Base-by-base conservation (phyloP, 73 alveolate genomes). In the Paramecium sonneborni region DNA sequence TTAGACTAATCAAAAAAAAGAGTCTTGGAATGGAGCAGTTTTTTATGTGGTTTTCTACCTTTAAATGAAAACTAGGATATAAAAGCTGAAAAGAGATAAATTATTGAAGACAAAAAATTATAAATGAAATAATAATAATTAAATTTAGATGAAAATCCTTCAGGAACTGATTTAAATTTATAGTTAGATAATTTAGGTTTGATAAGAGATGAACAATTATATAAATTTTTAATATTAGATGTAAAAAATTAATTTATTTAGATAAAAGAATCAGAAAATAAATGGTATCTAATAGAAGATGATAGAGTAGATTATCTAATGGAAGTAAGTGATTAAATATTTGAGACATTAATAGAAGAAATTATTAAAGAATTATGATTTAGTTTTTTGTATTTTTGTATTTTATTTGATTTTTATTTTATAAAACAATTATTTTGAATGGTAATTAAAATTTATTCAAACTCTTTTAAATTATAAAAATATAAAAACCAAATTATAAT, bases 251-350 rank as follows among this genome's bases (percentile, higher is more conserved):
- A 1, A 26, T 70, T 44, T 43, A 62, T 62, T 21, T 67, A 88
- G 94, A 88, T 88, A 26, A 69, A 69, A 44, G 94, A 88, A 24
- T 69, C 70, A 44, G 94, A 88, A 21, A 69, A 38, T 32, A 88
- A 70, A 26, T 88, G 94, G 94, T 88, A 41, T 9, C 55, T 41
- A 5, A 9, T 6, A 35, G 7, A 6, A 41, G 57, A 44, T 9
- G 91, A 87, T 67, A 7, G 70, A 44, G 67, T 87, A 1, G 85
- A 87, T 34, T 74, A 62, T 41, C 24, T 87, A 44, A 87, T 87
- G 93, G 84, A 68, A 46, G 38, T 68, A 68, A 41, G 84, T 21
- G 93, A 68, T 32, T 30, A 32, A 6, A 41, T 68, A 3, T 68
- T 87, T 58, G 88, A 62, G 32, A 26, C 32, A 21, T 43, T 69